These are phyloP conservation scores for Viola pubescens DNA, from an alignment of 441 rosid genomes.

Conservation along the genomic window DNA sequence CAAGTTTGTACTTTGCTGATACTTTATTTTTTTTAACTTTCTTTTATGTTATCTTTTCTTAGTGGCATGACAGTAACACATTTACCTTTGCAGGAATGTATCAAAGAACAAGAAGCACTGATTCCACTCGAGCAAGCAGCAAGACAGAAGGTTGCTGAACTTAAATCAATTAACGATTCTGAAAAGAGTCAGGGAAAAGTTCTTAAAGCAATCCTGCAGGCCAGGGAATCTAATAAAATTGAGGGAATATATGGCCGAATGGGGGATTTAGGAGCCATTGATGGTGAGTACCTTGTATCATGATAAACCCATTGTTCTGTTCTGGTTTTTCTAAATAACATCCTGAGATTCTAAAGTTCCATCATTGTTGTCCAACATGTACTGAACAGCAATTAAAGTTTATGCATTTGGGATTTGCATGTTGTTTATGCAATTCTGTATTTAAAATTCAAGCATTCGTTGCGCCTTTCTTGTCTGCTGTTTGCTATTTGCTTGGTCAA, in stretches of 20 bases:
- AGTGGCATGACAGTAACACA: constrained; percentile 17
- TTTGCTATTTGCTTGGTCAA: too few species aligned
- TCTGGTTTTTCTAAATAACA: background rate
- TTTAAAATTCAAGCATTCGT: too few species aligned
- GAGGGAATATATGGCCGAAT: constrained; percentile 90
- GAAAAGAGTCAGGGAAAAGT: constrained; percentile 94
- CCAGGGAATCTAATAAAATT: constrained; percentile 69
- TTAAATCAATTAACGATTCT: constrained; percentile 63
- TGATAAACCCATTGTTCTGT: background rate
- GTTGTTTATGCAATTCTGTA: too few species aligned
- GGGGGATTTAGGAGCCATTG: constrained; percentile 99
- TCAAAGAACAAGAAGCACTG: constrained; percentile 69
- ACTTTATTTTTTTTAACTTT: constrained; percentile 6
- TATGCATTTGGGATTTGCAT: too few species aligned
- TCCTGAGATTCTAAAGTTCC: background rate
- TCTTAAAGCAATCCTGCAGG: constrained; percentile 75
- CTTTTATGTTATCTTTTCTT: constrained; percentile 5
- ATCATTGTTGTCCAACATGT: background rate
- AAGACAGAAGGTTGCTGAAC: constrained; percentile 82
- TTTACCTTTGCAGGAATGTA: constrained; percentile 51
- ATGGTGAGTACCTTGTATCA: constrained; percentile 44
- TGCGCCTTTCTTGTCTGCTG: too few species aligned
- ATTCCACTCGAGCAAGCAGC: constrained; percentile 88
- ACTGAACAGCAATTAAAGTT: background rate
- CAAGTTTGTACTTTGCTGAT: constrained; percentile 37